A percentile compares a stretch with the other conserved stretches of the same genome.
Conservation (phyloP, 2,329 filamentous ascomycete species). For the Sarocladium kiliense region DNA sequence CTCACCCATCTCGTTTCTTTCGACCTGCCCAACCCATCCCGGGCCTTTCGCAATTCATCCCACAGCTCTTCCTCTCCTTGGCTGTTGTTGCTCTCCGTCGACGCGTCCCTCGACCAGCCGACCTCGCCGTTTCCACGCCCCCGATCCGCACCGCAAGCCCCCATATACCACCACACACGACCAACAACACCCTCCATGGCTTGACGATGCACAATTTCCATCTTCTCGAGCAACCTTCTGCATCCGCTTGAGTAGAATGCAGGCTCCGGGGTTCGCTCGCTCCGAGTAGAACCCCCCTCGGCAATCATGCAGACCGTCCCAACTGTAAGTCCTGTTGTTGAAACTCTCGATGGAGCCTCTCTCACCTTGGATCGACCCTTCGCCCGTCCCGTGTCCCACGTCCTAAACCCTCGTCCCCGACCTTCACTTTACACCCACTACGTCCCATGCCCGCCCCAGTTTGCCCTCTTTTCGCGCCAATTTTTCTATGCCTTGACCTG, state of each 20-base stretch:
- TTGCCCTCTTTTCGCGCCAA: background rate
- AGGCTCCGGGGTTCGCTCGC: slow-evolving; percentile 27
- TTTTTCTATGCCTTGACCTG: background rate
- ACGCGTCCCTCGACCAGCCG: background rate
- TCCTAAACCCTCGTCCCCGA: slow-evolving; percentile 3
- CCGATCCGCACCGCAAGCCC: slow-evolving; percentile 1
- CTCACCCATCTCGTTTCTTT: background rate
- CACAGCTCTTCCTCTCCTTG: background rate
- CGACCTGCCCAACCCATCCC: background rate
- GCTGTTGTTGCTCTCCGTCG: background rate
- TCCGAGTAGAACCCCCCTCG: slow-evolving; percentile 33
- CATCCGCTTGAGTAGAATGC: slow-evolving; percentile 28
- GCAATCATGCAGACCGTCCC: slow-evolving; percentile 51
- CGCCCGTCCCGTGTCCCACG: background rate
- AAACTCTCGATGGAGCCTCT: slow-evolving; percentile 5
- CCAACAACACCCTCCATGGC: slow-evolving; percentile 10
- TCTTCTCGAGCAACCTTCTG: slow-evolving; percentile 20
- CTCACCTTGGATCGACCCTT: background rate
- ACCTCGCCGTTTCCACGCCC: background rate
- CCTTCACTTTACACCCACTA: slow-evolving; percentile 3
- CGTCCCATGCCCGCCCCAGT: background rate
- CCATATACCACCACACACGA: background rate
- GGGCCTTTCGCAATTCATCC: background rate
- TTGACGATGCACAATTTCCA: slow-evolving; percentile 19
- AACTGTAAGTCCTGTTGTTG: slow-evolving; percentile 32